Base-by-base conservation (phyloP, 2,329 filamentous ascomycete species). In the Aspergillus neotritici region DNA sequence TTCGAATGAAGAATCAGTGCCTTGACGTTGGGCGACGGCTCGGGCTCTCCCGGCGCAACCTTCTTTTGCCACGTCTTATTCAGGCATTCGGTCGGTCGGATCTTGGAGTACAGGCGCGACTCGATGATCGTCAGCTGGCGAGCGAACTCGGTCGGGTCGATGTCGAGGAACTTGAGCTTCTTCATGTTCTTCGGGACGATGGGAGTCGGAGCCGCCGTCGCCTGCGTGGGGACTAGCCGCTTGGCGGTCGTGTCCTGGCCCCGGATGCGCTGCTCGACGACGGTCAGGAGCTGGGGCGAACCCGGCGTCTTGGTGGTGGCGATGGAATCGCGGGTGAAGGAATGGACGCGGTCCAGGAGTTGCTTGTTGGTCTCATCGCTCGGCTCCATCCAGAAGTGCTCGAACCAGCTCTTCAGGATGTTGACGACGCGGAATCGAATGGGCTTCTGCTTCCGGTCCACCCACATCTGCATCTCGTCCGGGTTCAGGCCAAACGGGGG, bases 1-100 rank as follows among this genome's bases (percentile, higher is more conserved):
- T 98, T 98, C 0, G 93, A 97, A 69, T 98, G 93, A 40, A 97
- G 75, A 69, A 98, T 98, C 50, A 98, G 77, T 8, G 89, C 87
- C 69, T 97, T 96, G 55, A 98, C 88, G 57, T 98, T 97, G 1
- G 88, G 81, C 8, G 93, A 90, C 29, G 90, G 87, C 58, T 95
- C 89, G 2, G 63, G 56, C 47, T 84, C 84, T 34, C 65, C 63
- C 29, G 90, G 85, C 7, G 73, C 78, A 46, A 94, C 76, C 73
- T 96, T 96, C 78, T 94, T 97, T 68, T 95, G 89, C 93, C 93
- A 98, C 4, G 90, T 96, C 75, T 98, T 98, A 70, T 95, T 96
- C 48, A 98, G 73, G 64, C 91, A 97, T 66, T 98, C 93, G 0
- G 88, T 93, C 0, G 91, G 86, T 66, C 91, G 91, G 66, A 98